Evolutionary conservation across 2,329 filamentous ascomycete genomes (phyloP).

Genomic region (Exophiala alcalophila): DNA sequence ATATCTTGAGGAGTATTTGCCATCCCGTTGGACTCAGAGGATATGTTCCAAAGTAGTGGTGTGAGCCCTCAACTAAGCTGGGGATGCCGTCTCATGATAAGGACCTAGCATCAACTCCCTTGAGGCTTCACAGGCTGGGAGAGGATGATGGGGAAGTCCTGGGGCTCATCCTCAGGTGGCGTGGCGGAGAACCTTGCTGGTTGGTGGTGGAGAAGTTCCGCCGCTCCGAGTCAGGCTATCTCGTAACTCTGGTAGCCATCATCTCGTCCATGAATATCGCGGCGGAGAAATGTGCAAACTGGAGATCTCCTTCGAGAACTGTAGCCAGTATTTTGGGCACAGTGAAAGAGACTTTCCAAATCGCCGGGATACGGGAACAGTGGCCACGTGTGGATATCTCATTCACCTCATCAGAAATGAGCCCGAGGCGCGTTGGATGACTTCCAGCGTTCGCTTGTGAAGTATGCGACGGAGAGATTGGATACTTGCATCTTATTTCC

Average conservation of each 20-base stretch:
- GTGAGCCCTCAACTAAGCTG: background rate
- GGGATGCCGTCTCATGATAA: slow-evolving; percentile 22
- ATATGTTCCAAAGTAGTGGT: no score
- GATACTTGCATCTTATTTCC: background rate
- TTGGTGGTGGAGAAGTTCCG: no score
- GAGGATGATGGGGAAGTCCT: background rate
- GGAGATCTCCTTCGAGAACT: slow-evolving; percentile 1
- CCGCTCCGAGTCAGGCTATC: background rate
- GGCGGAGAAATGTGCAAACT: slow-evolving; percentile 2
- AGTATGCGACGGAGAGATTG: background rate
- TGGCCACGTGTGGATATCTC: slow-evolving; percentile 1
- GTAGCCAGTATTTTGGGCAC: background rate
- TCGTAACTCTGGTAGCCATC: slow-evolving; percentile 1
- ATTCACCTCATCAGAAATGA: slow-evolving; percentile 25
- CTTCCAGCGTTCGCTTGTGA: slow-evolving; percentile 19
- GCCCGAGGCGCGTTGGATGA: slow-evolving; percentile 17
- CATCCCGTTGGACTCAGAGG: no score
- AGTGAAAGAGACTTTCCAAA: background rate
- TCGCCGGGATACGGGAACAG: background rate
- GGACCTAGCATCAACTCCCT: slow-evolving; percentile 9
- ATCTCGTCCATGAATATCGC: background rate
- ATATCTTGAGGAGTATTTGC: no score
- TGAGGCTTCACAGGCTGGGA: background rate
- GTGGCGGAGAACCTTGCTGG: no score
- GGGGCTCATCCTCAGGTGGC: no score